Evolutionary conservation across 2,329 filamentous ascomycete species (phyloP), one percentile per base, ranked within the genome.

Genomic region (Diaporthe eres): DNA sequence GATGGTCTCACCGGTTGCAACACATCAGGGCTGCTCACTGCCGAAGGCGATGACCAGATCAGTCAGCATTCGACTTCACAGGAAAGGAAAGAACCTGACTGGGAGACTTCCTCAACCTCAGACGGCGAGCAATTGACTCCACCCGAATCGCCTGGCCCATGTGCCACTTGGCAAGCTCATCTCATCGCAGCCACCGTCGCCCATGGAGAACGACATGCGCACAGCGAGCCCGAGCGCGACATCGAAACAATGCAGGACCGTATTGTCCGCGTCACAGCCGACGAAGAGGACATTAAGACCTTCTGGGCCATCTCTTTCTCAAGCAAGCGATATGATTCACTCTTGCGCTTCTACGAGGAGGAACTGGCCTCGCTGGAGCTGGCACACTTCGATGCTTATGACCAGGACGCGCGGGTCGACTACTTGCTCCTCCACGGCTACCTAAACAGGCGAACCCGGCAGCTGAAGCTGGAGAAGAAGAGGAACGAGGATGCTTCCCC

Each of bases 231-330:
- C 0, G 83, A 22, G 39, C 82, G 39, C 8, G 47, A 65, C 42
- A 34, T 5, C 0, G 83, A 85, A 73, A 81, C 80, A 2, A 84
- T 88, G 79, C 77, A 81, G 47, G 85, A 87, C 55, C 84, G 85
- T 31, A 85, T 90, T 19, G 80, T 83, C 13, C 85, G 87, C 12
- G 82, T 90, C 5, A 80, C 79, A 3, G 82, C 83, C 47, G 89
- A 91, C 74, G 76, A 89, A 2, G 76, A 81, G 10, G 86, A 89
- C n/a, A 81, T 91, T 3, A 80, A 85, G 12, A 81, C 80, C 1
- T 90, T 88, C 78, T 89, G 90, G 81, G 87, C 85, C 70, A 85
- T 90, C 76, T 81, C 81, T 0, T 84, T 87, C 53, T 90, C 89
- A 0, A 78, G 82, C 0, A 81, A 79, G 1, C 84, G 88, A 0